Evolutionary conservation across 129 eudicot species (phyloP).

Genomic region (Flaveria linearis): DNA sequence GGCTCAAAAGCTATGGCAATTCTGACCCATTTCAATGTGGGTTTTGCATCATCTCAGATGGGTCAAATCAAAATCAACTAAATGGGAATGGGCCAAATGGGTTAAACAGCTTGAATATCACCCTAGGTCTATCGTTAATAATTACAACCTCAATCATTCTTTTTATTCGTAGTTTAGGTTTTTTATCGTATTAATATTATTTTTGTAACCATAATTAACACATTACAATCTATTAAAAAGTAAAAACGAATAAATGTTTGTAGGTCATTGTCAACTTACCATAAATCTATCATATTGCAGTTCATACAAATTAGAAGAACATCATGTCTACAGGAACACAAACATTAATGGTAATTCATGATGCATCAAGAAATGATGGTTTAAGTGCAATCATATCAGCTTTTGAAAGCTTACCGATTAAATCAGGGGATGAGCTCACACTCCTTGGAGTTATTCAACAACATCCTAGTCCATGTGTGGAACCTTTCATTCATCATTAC

Average conservation of each 20-base stretch:
- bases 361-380: conserved; percentile 52
- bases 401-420: conserved; percentile 36
- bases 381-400: conserved; percentile 46
- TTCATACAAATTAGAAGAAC: conserved; percentile 23
- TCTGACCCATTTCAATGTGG: neutral
- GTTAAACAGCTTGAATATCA: neutral
- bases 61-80: neutral
- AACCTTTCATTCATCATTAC: conserved; percentile 32
- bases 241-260: neutral
- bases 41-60: neutral
- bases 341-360: conserved; percentile 55
- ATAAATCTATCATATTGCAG: conserved; percentile 31
- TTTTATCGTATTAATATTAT: too few species aligned
- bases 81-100: neutral
- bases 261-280: conserved; percentile 11
- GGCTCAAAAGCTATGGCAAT: neutral
- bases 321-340: conserved; percentile 38
- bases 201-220: neutral
- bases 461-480: conserved; percentile 51
- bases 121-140: neutral
- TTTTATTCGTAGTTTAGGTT: neutral
- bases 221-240: neutral
- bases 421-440: conserved; percentile 55
- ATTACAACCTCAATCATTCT: too few species aligned
- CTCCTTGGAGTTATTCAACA: conserved; percentile 61